Evolutionary conservation across 1,139 yeast genomes (phyloP).

Genomic region (Blastobotrys indianensis): DNA sequence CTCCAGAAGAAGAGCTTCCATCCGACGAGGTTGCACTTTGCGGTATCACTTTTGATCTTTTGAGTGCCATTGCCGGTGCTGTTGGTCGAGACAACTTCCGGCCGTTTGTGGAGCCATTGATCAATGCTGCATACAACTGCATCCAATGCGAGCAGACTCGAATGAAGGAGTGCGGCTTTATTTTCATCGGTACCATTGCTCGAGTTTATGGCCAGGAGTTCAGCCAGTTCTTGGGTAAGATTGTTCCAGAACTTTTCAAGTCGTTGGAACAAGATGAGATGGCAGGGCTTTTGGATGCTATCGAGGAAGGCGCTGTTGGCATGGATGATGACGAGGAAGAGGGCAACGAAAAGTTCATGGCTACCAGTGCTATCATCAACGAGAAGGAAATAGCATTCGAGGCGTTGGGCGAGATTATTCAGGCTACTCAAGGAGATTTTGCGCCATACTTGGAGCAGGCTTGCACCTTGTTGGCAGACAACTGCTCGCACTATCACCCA

Average conservation of each 20-base stretch:
- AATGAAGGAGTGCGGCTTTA: constrained; percentile 90
- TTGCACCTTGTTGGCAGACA: constrained; percentile 58
- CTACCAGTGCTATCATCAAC: constrained; percentile 90
- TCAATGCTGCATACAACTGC: constrained; percentile 80
- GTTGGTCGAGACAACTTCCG: constrained; percentile 88
- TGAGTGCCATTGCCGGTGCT: constrained; percentile 94
- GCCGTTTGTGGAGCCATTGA: constrained; percentile 80
- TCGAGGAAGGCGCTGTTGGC: constrained; percentile 16
- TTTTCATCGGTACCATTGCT: constrained; percentile 92
- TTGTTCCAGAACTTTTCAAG: constrained; percentile 77
- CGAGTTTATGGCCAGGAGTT: constrained; percentile 90
- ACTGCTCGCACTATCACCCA: constrained; percentile 72
- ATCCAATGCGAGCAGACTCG: constrained; percentile 74
- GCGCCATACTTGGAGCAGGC: constrained; percentile 72
- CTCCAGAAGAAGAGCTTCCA: constrained; percentile 27
- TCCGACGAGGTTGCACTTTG: constrained; percentile 47
- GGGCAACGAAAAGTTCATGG: constrained; percentile 59
- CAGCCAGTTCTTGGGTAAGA: constrained; percentile 73
- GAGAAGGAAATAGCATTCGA: constrained; percentile 97
- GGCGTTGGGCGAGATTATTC: constrained; percentile 83
- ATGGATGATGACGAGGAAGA: constrained; percentile 31
- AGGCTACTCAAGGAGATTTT: constrained; percentile 77
- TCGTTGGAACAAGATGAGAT: constrained; percentile 67
- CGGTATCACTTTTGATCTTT: constrained; percentile 87
- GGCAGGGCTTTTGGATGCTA: constrained; percentile 33